Evolutionary conservation across 306 rosid species (phyloP).

Genomic region (Vigna hirtella): DNA sequence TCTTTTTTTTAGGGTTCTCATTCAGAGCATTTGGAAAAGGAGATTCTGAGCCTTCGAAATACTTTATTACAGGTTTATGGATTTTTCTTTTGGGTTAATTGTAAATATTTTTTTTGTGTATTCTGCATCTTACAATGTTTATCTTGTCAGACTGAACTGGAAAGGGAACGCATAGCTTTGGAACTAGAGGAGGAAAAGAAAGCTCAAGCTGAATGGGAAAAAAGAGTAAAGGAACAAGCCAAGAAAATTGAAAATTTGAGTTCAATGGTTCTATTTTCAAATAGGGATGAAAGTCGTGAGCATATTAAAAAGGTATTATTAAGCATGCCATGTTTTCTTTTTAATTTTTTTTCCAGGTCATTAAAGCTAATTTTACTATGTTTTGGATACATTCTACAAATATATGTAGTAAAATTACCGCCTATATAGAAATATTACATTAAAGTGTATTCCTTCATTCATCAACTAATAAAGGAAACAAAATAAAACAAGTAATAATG

Average conservation of each 20-base stretch:
- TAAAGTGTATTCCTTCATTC: neutral
- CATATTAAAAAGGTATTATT: constrained; percentile 69
- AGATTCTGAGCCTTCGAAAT: constrained; percentile 87
- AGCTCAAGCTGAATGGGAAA: constrained; percentile 92
- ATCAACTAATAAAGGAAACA: too few species aligned
- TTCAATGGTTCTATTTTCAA: constrained; percentile 90
- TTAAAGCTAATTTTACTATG: neutral
- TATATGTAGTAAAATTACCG: neutral
- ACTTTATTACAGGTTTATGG: constrained; percentile 77
- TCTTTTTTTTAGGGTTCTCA: constrained; percentile 77
- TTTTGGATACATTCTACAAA: constrained; percentile 23
- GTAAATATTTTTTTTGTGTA: constrained; percentile 29
- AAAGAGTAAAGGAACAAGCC: constrained; percentile 84
- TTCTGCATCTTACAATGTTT: constrained; percentile 40
- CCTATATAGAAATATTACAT: neutral
- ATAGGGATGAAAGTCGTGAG: constrained; percentile 78
- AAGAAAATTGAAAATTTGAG: constrained; percentile 91
- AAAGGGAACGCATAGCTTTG: constrained; percentile 95
- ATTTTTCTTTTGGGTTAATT: constrained; percentile 38
- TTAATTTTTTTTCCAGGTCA: neutral
- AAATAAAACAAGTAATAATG: neutral
- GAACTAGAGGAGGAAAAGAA: constrained; percentile 95
- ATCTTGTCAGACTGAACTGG: constrained; percentile 77
- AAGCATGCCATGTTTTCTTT: neutral
- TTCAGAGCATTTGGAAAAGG: constrained; percentile 86